A percentile compares a stretch with the other conserved stretches of the same genome.
Conservation (phyloP, 2,329 filamentous ascomycete species). For the Drechslerella dactyloides region DNA sequence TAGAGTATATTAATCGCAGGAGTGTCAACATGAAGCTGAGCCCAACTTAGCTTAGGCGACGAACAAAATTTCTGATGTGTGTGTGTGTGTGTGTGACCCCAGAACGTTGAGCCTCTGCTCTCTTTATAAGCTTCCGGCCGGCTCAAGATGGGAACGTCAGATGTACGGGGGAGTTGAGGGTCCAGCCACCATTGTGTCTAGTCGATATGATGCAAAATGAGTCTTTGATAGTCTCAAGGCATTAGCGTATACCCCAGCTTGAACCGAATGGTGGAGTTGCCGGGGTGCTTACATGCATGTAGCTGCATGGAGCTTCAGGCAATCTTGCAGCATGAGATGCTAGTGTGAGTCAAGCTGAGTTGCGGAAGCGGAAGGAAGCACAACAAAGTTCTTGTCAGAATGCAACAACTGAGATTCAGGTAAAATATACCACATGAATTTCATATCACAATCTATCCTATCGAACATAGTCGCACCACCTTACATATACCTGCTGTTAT, state of each 20-base stretch:
- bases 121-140: neutral
- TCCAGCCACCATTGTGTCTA: too few relatives aligned
- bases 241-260: neutral
- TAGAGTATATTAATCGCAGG: too few relatives aligned
- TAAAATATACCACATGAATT: neutral
- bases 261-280: neutral
- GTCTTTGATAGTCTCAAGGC: constrained; percentile 23
- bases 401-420: constrained; percentile 13
- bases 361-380: constrained; percentile 18
- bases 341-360: constrained; percentile 36
- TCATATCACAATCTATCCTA: neutral
- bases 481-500: too few relatives aligned
- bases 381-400: constrained; percentile 10
- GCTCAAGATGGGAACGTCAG: constrained; percentile 12
- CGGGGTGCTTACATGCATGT: neutral
- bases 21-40: too few relatives aligned
- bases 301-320: constrained; percentile 11
- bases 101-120: neutral
- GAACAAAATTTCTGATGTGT: constrained; percentile 8
- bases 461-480: too few relatives aligned
- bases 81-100: too few relatives aligned
- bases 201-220: too few relatives aligned
- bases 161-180: too few relatives aligned
- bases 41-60: neutral
- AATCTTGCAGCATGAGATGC: constrained; percentile 15